A percentile compares a stretch with the other conserved stretches of the same genome.
These are phyloP conservation scores for Eutrema salsugineum DNA, from an alignment of 441 rosid genomes.

Conservation along the genomic window DNA sequence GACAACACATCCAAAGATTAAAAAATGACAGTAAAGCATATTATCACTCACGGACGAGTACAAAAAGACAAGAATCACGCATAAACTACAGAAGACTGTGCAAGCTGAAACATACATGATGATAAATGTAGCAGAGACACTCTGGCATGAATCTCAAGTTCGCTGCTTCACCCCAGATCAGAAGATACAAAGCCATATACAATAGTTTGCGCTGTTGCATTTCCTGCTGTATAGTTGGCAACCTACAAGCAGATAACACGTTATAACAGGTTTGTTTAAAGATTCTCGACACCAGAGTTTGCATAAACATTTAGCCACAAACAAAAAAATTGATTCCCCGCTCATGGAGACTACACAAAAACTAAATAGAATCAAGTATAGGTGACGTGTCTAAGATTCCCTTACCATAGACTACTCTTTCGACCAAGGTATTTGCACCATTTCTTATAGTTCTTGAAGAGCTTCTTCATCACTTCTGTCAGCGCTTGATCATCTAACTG, in stretches of 20 bases:
- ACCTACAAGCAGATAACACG: slow-evolving; percentile 49
- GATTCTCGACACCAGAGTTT: neutral
- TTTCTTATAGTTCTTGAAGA: slow-evolving; percentile 94
- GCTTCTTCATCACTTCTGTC: slow-evolving; percentile 96
- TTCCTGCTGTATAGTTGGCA: slow-evolving; percentile 98
- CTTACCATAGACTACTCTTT: slow-evolving; percentile 97
- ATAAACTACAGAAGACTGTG: neutral
- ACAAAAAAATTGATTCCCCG: neutral
- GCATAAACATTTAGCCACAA: slow-evolving; percentile 1
- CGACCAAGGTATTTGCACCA: slow-evolving; percentile 98
- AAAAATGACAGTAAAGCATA: neutral
- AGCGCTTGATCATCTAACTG: slow-evolving; percentile 97
- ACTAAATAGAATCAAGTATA: neutral
- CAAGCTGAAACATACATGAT: slow-evolving; percentile 64
- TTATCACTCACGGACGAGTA: neutral
- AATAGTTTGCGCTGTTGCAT: slow-evolving; percentile 96
- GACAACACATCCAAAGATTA: neutral
- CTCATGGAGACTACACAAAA: neutral
- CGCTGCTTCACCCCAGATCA: slow-evolving; percentile 99
- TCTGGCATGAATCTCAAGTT: slow-evolving; percentile 99
- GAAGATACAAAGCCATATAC: slow-evolving; percentile 94
- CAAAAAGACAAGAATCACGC: neutral
- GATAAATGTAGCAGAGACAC: slow-evolving; percentile 96
- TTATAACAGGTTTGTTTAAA: neutral
- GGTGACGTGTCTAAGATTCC: neutral